Evolutionary conservation across 805 yeast species (phyloP), one percentile per base, ranked within the genome.

Genomic region (Scheffersomyces lignosus): DNA sequence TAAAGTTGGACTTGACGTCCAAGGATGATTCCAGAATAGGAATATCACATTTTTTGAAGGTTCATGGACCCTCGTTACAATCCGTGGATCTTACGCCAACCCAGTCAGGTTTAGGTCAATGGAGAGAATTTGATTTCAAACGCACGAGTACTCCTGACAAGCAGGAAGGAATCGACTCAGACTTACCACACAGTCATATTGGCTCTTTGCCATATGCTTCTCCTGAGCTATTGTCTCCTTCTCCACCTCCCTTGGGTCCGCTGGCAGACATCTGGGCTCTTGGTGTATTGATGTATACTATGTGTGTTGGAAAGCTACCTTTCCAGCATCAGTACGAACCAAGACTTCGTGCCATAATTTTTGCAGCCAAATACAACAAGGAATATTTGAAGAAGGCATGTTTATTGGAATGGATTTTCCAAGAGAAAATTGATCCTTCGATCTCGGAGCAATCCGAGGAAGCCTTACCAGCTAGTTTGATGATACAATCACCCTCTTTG

Each of bases 181-280:
- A 66, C 22, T 55, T 73, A 23, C 87, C 87, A 1, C 84, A 80
- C 53, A 64, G 78, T 15, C 83, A 82, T 48, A 85, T 87, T 33
- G 98, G 98, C 0, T 89, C 96, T 1, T 67, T 90, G 22, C 96
- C 97, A 0, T 90, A 88, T 57, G 95, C 96, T 0, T 78, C 96
- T 0, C 98, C 98, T 0, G 96, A 90, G 55, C 68, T 88, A 13
- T 62, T 89, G 27, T 64, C 68, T 27, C 82, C 85, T 1, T 70
- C 71, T 29, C 86, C 88, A 4, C 66, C 80, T 51, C 66, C 81
- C 41, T 52, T 77, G 37, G 83, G 83, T 2, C 81, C 86, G 2
- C 64, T 78, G 27, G 82, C 90, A 1, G 98, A 90, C 61, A 73
- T 87, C 4, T 90, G 97, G 97, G 95, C 96, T 0, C 71, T 86